Percentiles rank a stretch among this genome's conserved stretches.
These are phyloP conservation scores for Akanthomyces uredinophilus DNA, from an alignment of 2,329 filamentous ascomycete genomes.

Conservation along the genomic window DNA sequence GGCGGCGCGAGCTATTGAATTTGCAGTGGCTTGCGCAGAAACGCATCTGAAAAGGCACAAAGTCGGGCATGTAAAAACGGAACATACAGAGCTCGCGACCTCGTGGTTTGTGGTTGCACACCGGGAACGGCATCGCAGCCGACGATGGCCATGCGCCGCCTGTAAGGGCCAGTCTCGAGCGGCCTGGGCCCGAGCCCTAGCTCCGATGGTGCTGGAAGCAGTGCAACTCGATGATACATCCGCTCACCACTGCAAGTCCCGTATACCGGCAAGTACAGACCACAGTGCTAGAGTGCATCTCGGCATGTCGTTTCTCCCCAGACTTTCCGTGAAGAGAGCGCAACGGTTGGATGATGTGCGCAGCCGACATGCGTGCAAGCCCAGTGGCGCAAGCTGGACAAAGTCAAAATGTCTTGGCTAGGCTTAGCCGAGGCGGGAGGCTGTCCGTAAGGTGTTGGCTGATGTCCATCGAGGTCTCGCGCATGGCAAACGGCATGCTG, in stretches of 20 bases:
- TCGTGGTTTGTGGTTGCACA: background rate
- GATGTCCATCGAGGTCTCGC: background rate
- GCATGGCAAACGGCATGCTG: too few relatives aligned
- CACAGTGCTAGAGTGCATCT: background rate
- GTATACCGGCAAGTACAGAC: too few relatives aligned
- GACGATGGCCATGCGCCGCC: background rate
- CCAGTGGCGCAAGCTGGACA: background rate
- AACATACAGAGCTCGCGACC: background rate
- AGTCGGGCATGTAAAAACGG: background rate
- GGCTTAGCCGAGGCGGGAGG: background rate
- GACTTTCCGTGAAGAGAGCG: too few relatives aligned
- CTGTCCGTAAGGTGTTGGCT: background rate
- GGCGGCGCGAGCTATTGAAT: slow-evolving; percentile 3
- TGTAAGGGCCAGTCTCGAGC: background rate
- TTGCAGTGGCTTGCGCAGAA: background rate
- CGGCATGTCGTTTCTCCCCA: too few relatives aligned
- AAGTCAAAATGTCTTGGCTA: slow-evolving; percentile 3
- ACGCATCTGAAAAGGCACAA: background rate
- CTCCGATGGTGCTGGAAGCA: background rate
- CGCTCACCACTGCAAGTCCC: too few relatives aligned
- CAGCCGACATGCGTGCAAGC: too few relatives aligned
- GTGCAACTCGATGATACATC: too few relatives aligned
- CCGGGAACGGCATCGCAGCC: background rate
- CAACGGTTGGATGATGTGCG: slow-evolving; percentile 4
- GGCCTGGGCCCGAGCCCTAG: slow-evolving; percentile 1